phyloP scores from a whole-genome alignment of 345 rosid genomes.

The Erodium maritimum region DNA sequence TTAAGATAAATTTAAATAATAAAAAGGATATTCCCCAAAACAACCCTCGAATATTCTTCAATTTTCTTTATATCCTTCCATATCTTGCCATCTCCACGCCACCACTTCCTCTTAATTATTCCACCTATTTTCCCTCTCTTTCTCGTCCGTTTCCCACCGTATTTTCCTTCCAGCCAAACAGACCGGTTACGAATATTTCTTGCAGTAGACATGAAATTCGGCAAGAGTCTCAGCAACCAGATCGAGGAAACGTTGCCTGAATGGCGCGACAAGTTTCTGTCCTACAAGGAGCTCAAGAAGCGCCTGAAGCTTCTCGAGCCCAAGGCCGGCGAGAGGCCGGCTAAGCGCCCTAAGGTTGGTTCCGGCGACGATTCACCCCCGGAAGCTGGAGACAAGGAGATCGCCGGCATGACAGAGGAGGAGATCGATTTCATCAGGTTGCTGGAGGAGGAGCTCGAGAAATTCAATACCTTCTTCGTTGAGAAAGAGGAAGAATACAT shows the following conservation, averaged over 20 bases:
- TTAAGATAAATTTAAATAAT: neutral
- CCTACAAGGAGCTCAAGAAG: slow-evolving; percentile 47
- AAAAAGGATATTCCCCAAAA: slow-evolving; percentile 45
- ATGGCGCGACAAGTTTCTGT: slow-evolving; percentile 45
- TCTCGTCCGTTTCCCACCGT: neutral
- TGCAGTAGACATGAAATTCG: slow-evolving; percentile 27
- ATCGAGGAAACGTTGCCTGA: slow-evolving; percentile 35
- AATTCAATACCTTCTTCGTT: slow-evolving; percentile 81
- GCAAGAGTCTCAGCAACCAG: slow-evolving; percentile 46
- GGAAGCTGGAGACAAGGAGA: neutral
- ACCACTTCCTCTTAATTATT: neutral
- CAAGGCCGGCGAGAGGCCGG: slow-evolving; percentile 7
- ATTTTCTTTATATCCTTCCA: slow-evolving; percentile 30
- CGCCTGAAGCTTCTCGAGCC: slow-evolving; percentile 25
- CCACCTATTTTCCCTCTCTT: neutral
- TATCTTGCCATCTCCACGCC: neutral
- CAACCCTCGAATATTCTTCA: slow-evolving; percentile 51
- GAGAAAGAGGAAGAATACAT: slow-evolving; percentile 95
- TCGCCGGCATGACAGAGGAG: slow-evolving; percentile 6
- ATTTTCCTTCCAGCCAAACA: neutral
- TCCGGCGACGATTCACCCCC: too few species aligned
- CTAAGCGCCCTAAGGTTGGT: slow-evolving; percentile 8
- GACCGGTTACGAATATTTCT: neutral
- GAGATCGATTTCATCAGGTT: slow-evolving; percentile 23
- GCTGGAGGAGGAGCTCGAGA: slow-evolving; percentile 82